Evolutionary conservation across 2,329 filamentous ascomycete species (phyloP).

Genomic region (Stylonectria norvegica): DNA sequence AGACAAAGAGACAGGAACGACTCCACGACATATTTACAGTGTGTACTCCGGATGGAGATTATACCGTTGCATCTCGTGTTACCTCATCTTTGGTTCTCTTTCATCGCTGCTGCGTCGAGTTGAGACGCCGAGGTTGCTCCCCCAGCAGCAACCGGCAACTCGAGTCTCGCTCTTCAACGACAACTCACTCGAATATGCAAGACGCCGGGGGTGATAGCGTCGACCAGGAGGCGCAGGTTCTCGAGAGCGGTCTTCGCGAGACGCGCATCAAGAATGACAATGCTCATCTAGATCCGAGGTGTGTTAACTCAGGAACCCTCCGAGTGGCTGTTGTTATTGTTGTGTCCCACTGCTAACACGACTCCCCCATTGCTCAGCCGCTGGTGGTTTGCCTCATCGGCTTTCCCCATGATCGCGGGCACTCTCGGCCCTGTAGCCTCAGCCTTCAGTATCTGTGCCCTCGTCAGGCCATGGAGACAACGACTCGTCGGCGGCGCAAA

Average conservation of each 20-base stretch:
- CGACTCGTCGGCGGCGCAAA: slow-evolving; percentile 45
- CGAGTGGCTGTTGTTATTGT: neutral
- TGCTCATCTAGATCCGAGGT: slow-evolving; percentile 45
- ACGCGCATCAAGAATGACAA: slow-evolving; percentile 36
- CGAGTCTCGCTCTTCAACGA: too few relatives aligned
- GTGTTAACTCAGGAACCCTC: slow-evolving; percentile 8
- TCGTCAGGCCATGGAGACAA: slow-evolving; percentile 77
- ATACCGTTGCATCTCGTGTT: too few relatives aligned
- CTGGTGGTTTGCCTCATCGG: slow-evolving; percentile 63
- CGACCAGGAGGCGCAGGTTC: slow-evolving; percentile 30
- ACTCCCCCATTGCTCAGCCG: slow-evolving; percentile 38
- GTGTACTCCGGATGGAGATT: too few relatives aligned
- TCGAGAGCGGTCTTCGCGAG: slow-evolving; percentile 18
- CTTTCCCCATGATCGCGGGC: slow-evolving; percentile 75
- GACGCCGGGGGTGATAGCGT: slow-evolving; percentile 37
- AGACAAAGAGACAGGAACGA: too few relatives aligned
- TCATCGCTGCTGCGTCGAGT: too few relatives aligned
- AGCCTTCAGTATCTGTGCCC: slow-evolving; percentile 79
- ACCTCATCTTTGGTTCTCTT: too few relatives aligned
- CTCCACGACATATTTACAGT: too few relatives aligned
- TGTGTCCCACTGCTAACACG: neutral
- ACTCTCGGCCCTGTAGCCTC: slow-evolving; percentile 84
- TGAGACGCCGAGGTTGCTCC: too few relatives aligned
- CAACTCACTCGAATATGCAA: too few relatives aligned
- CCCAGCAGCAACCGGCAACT: too few relatives aligned